Conservation (phyloP, 2,329 filamentous ascomycete genomes). For the Trichoderma semiorbis region DNA sequence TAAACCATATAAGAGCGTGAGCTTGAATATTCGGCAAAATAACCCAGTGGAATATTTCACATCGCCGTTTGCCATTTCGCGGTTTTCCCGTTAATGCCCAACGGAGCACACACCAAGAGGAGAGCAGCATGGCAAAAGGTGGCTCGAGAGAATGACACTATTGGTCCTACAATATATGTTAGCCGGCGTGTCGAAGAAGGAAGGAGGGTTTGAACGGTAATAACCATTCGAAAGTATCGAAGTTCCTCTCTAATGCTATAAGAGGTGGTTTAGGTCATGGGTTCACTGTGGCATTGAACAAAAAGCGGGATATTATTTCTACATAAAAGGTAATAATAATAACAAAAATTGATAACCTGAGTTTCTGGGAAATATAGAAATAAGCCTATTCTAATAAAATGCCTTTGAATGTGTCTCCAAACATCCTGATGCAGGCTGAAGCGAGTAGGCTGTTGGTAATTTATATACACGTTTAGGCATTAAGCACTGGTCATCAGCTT, state of each 20-base stretch:
- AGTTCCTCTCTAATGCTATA: neutral
- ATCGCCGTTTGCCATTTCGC: neutral
- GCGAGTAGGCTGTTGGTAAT: neutral
- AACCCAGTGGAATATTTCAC: neutral
- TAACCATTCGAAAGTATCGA: neutral
- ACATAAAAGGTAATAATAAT: neutral
- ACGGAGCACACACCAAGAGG: neutral
- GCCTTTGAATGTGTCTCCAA: too few relatives aligned
- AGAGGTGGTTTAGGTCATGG: neutral
- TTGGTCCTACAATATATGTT: neutral
- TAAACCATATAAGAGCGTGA: neutral
- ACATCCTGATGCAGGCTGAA: neutral
- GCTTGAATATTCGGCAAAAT: neutral
- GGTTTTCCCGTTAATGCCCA: neutral
- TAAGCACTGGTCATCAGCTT: neutral
- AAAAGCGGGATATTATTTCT: neutral
- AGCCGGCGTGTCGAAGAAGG: neutral
- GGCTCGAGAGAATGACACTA: neutral
- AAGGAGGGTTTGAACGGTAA: neutral
- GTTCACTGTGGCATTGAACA: neutral
- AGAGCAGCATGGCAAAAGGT: neutral
- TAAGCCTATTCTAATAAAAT: neutral
- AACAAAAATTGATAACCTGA: neutral
- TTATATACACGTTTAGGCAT: slow-evolving; percentile 1
- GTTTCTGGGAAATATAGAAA: neutral